A percentile compares a stretch with the other conserved stretches of the same genome.
Conservation (phyloP, 768 basidiomycete genomes). For the Megacollybia marginata region DNA sequence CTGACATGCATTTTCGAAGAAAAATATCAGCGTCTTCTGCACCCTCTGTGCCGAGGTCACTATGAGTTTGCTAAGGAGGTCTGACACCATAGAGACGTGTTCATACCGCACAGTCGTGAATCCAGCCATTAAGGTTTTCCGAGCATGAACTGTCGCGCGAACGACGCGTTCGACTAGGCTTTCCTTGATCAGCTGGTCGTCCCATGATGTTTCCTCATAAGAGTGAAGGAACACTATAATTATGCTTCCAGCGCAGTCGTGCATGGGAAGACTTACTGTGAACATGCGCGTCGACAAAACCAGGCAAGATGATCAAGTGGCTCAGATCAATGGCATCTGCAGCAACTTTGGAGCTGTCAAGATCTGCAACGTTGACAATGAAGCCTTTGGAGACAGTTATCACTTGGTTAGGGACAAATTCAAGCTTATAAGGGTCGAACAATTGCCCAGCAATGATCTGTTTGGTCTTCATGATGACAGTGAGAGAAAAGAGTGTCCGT, state of each 20-base stretch:
- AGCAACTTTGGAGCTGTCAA: slow-evolving; percentile 3
- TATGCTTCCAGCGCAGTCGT: too few species aligned
- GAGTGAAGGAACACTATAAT: slow-evolving; percentile 51
- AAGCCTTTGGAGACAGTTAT: slow-evolving; percentile 47
- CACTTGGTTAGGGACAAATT: slow-evolving; percentile 34
- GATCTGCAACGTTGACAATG: slow-evolving; percentile 32
- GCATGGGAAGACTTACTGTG: slow-evolving; percentile 30
- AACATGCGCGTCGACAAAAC: slow-evolving; percentile 52
- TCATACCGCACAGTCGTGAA: slow-evolving; percentile 54
- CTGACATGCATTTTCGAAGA: slow-evolving; percentile 47
- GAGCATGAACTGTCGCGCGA: slow-evolving; percentile 54
- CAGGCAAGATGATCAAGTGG: slow-evolving; percentile 42
- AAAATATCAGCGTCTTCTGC: slow-evolving; percentile 55
- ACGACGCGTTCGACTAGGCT: slow-evolving; percentile 50
- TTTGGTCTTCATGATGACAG: slow-evolving; percentile 7
- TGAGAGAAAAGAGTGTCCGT: too few species aligned
- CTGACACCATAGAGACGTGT: not conserved
- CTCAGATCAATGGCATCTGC: slow-evolving; percentile 37
- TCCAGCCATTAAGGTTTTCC: slow-evolving; percentile 49
- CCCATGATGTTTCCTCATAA: slow-evolving; percentile 54
- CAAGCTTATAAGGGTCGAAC: slow-evolving; percentile 39
- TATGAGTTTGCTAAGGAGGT: slow-evolving; percentile 12
- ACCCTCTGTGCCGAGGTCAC: slow-evolving; percentile 65
- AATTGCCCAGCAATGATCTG: slow-evolving; percentile 35
- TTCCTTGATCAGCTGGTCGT: slow-evolving; percentile 54